These are phyloP conservation scores for Chrysanthemum seticuspe DNA, from an alignment of 129 eudicot genomes.

Conservation along the genomic window DNA sequence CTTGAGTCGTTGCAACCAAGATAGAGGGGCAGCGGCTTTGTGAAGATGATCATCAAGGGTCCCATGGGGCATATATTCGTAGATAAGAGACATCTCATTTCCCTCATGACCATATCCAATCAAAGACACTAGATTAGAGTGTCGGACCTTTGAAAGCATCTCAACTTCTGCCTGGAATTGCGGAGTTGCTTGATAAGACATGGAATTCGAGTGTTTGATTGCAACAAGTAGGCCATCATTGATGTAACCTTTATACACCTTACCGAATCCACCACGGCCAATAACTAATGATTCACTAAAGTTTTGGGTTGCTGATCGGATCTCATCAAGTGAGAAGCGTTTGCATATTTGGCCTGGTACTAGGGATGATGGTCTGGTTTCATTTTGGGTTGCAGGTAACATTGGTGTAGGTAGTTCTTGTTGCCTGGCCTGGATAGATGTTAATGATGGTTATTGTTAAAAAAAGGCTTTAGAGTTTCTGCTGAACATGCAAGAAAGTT, in stretches of 20 bases:
- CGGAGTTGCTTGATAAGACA: neutral
- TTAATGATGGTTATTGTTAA: neutral
- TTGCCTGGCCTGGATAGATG: neutral
- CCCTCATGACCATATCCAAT: too few species aligned
- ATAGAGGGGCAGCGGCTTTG: neutral
- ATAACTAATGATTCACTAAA: neutral
- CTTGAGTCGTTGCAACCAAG: conserved; percentile 15
- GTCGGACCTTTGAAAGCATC: conserved; percentile 1
- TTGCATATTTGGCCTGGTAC: neutral
- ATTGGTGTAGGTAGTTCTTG: neutral
- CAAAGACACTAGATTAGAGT: too few species aligned
- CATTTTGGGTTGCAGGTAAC: neutral
- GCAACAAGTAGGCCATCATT: neutral
- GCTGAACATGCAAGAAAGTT: too few species aligned
- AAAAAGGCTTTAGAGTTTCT: neutral
- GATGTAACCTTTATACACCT: conserved; percentile 1
- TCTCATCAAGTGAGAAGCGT: neutral
- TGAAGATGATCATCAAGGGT: conserved; percentile 12
- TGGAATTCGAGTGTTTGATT: neutral
- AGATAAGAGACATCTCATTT: neutral
- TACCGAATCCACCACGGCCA: neutral
- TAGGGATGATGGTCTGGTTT: neutral
- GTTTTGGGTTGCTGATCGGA: conserved; percentile 5
- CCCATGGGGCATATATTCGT: conserved; percentile 12
- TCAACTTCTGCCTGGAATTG: conserved; percentile 6